Base-by-base conservation (phyloP, 1,139 yeast genomes). In the Magnusiomyces ingens region DNA sequence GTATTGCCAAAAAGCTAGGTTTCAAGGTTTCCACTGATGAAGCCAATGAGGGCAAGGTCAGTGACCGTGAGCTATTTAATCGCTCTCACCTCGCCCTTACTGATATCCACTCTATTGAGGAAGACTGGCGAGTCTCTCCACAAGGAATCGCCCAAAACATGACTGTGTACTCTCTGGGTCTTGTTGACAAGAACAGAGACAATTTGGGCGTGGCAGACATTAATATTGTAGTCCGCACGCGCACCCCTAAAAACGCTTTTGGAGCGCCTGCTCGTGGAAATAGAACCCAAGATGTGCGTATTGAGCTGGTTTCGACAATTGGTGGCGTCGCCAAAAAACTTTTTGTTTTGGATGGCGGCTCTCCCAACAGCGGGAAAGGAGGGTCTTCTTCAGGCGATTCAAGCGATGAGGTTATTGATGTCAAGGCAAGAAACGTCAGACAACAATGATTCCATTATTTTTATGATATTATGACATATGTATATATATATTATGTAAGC, bases 1-100 rank as follows among this genome's bases (percentile, higher is more conserved):
- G 60, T 2, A 52, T 64, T 18, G 63, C 64, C 10, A 46, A 50
- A 12, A 36, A 49, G 13, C 52, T 64, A 35, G 62, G 62, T 1
- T 51, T 59, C 42, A 55, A 52, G 32, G 52, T 49, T 8, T 26
- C 48, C n/a, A 8, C 37, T 6, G 45, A 35, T 8, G 37, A 13
- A 8, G 26, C 29, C 3, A 32, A 17, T 22, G 36, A 42, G 40
- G 29, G 22, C n/a, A 43, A 45, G 44, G 36, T 12, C 8, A 42
- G 36, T 17, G 26, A 3, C 12, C 40, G 43, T n/a, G 51, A 42
- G 3, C 35, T 43, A n/a, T 50, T 47, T n/a, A 22, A 47, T 12
- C 40, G 54, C 10, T 55, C 57, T 4, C 57, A 55, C 40, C 32
- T 56, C 13, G 54, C 54, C 5, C 37, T 56, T 2, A 40, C 54